Conservation (phyloP, 345 rosid species). For the Salix brachista region DNA sequence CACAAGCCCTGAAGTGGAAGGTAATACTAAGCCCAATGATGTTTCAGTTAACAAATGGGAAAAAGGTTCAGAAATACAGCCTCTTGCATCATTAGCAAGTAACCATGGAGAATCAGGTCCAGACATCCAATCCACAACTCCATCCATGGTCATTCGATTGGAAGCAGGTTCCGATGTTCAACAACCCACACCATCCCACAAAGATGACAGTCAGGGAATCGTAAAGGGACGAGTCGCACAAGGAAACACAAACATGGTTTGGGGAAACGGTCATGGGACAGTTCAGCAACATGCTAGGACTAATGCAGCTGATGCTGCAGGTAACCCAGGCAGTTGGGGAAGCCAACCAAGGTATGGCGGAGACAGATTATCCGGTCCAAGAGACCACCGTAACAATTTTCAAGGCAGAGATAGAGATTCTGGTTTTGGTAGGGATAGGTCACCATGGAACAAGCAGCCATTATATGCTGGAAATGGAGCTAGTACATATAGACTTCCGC, state of each 20-base stretch:
- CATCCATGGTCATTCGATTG: slow-evolving; percentile 14
- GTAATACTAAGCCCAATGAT: slow-evolving; percentile 34
- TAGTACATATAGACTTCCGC: slow-evolving; percentile 42
- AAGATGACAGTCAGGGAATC: slow-evolving; percentile 33
- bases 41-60: slow-evolving; percentile 48
- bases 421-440: slow-evolving; percentile 49
- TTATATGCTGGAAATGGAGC: slow-evolving; percentile 42
- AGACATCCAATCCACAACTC: slow-evolving; percentile 7
- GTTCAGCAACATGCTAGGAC: slow-evolving; percentile 34
- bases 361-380: slow-evolving; percentile 39
- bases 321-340: slow-evolving; percentile 39
- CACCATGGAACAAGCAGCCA: slow-evolving; percentile 40
- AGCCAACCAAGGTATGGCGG: slow-evolving; percentile 49
- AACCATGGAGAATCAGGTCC: slow-evolving; percentile 9
- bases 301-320: slow-evolving; percentile 24
- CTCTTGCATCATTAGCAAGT: slow-evolving; percentile 32
- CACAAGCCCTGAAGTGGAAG: slow-evolving; percentile 37
- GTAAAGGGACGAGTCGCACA: slow-evolving; percentile 39
- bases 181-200: slow-evolving; percentile 10
- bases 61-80: slow-evolving; percentile 45
- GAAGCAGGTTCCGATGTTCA: slow-evolving; percentile 13
- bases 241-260: slow-evolving; percentile 22
- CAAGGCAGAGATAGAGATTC: slow-evolving; percentile 39
- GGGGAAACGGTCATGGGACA: slow-evolving; percentile 41
- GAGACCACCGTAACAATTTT: slow-evolving; percentile 43